A percentile compares a stretch with the other conserved stretches of the same genome.
Conservation (phyloP, 2,329 filamentous ascomycete genomes). For the Trichoderma cornu-damae region DNA sequence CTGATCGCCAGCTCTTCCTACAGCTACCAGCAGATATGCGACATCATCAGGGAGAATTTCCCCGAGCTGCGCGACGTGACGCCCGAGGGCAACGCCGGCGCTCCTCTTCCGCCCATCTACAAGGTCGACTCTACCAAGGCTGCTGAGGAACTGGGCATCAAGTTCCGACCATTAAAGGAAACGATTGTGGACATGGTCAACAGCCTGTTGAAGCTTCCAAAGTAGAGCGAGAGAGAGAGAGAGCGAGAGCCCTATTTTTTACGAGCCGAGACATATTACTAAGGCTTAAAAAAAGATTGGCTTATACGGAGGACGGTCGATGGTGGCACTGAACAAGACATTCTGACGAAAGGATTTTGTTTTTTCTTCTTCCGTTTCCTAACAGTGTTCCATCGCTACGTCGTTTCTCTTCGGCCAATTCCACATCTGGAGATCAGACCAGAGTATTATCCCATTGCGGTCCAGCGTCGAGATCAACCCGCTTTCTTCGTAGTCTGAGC, state of each 20-base stretch:
- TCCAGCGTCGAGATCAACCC: neutral
- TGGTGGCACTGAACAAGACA: too few species aligned
- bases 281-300: too few species aligned
- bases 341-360: too few species aligned
- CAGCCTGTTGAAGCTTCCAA: neutral
- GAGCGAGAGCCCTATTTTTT: neutral
- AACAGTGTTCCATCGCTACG: neutral
- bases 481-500: neutral
- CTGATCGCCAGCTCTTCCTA: neutral
- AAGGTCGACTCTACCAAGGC: neutral
- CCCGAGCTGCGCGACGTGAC: neutral
- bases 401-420: neutral
- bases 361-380: too few species aligned
- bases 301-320: too few species aligned
- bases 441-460: neutral
- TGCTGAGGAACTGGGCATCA: neutral
- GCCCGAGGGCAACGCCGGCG: neutral
- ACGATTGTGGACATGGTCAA: slow-evolving; percentile 1
- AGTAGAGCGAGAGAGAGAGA: too few species aligned
- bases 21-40: slow-evolving; percentile 5
- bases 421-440: neutral
- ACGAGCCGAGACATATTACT: neutral
- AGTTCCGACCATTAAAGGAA: neutral
- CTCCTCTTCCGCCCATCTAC: neutral
- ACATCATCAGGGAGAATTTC: neutral